Percentiles rank a stretch among this genome's conserved stretches.
These are phyloP conservation scores for Protomyces inundatus DNA, from an alignment of 1,139 yeast species.

Conservation along the genomic window DNA sequence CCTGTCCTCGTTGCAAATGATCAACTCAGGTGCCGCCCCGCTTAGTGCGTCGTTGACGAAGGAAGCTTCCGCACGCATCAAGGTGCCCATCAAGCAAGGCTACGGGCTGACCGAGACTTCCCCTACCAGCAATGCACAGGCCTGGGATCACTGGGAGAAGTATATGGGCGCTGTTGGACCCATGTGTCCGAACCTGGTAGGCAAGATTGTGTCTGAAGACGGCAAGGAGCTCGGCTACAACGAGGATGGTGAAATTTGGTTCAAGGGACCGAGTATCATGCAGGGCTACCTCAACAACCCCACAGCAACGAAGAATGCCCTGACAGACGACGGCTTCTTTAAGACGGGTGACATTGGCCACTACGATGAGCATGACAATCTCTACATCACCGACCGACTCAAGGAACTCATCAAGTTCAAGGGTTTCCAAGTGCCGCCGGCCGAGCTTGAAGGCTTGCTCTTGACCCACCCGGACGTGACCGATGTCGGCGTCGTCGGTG, in stretches of 20 bases:
- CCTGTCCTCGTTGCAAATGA: slow-evolving; percentile 27
- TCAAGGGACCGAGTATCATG: slow-evolving; percentile 64
- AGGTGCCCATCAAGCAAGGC: slow-evolving; percentile 27
- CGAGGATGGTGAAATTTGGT: slow-evolving; percentile 74
- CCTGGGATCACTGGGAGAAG: slow-evolving; percentile 57
- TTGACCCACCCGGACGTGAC: slow-evolving; percentile 43
- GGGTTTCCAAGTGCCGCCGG: slow-evolving; percentile 71
- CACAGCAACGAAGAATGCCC: slow-evolving; percentile 40
- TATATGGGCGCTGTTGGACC: slow-evolving; percentile 65
- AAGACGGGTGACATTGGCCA: slow-evolving; percentile 60
- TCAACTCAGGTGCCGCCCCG: slow-evolving; percentile 43
- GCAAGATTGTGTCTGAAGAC: slow-evolving; percentile 79
- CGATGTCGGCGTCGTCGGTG: slow-evolving; percentile 42
- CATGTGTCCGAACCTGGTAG: slow-evolving; percentile 72
- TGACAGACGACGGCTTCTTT: slow-evolving; percentile 53
- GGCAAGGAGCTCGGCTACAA: slow-evolving; percentile 89
- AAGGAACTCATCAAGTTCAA: slow-evolving; percentile 70
- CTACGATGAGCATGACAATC: slow-evolving; percentile 47
- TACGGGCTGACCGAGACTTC: slow-evolving; percentile 95
- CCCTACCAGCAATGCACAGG: slow-evolving; percentile 72
- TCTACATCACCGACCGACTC: slow-evolving; percentile 58
- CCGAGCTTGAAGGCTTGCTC: slow-evolving; percentile 64
- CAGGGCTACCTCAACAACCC: slow-evolving; percentile 51
- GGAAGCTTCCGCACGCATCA: slow-evolving; percentile 32
- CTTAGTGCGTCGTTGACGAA: slow-evolving; percentile 34